These are phyloP conservation scores for Lachancea mirantina DNA, from an alignment of 805 yeast genomes.

Conservation along the genomic window DNA sequence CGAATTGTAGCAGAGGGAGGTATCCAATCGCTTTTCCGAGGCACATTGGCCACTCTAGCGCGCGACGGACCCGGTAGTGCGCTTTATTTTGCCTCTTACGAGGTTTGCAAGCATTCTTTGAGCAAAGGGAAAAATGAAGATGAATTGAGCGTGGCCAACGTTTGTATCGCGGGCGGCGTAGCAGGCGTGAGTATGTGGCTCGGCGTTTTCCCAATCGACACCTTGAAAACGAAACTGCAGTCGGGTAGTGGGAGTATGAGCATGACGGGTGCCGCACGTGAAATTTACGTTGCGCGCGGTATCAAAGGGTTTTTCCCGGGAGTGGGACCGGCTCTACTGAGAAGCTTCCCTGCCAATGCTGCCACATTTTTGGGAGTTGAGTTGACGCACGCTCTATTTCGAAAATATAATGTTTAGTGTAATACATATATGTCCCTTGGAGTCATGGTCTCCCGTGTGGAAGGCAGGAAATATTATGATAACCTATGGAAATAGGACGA, in stretches of 20 bases:
- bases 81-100: constrained; percentile 90
- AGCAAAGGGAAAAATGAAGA: constrained; percentile 40
- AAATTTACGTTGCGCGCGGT: constrained; percentile 58
- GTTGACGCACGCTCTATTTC: constrained; percentile 45
- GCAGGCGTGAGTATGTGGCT: constrained; percentile 98
- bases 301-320: constrained; percentile 95
- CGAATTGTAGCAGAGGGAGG: constrained; percentile 78
- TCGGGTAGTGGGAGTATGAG: constrained; percentile 37
- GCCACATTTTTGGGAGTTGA: constrained; percentile 97
- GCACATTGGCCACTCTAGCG: constrained; percentile 85
- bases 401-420: constrained; percentile 24
- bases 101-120: constrained; percentile 59
- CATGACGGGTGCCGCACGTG: constrained; percentile 56
- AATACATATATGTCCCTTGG: background rate
- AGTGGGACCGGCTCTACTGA: constrained; percentile 85
- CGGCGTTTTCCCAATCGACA: constrained; percentile 91
- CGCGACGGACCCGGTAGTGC: constrained; percentile 99
- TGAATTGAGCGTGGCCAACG: constrained; percentile 60
- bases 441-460: background rate
- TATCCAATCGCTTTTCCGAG: constrained; percentile 75
- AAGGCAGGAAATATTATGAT: background rate
- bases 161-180: constrained; percentile 86
- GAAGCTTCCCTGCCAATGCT: constrained; percentile 99
- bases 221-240: constrained; percentile 56
- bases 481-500: too few relatives aligned